These are phyloP conservation scores for Claviceps purpurea DNA, from an alignment of 2,329 filamentous ascomycete species.

Conservation along the genomic window DNA sequence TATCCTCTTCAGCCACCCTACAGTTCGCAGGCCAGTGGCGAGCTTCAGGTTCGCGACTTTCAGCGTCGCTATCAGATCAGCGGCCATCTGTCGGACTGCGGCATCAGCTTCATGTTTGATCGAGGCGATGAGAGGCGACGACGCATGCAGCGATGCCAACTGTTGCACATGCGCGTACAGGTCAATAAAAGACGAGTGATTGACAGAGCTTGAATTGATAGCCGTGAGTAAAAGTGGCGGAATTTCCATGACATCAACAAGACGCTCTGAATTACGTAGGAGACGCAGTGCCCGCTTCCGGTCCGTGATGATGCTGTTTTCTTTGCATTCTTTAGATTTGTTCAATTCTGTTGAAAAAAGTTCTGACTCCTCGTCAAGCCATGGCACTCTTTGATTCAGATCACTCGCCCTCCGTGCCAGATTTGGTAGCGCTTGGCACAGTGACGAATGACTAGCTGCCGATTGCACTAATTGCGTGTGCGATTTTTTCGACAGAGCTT, in stretches of 20 bases:
- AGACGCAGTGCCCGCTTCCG: slow-evolving; percentile 72
- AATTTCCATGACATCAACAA: slow-evolving; percentile 83
- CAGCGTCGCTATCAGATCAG: slow-evolving; percentile 66
- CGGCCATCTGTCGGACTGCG: slow-evolving; percentile 79
- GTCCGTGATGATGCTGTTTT: slow-evolving; percentile 55
- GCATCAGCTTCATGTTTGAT: slow-evolving; percentile 68
- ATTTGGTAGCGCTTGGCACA: slow-evolving; percentile 57
- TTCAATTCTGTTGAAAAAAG: slow-evolving; percentile 74
- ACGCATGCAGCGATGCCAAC: slow-evolving; percentile 68
- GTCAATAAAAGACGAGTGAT: slow-evolving; percentile 82
- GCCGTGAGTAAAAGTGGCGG: slow-evolving; percentile 75
- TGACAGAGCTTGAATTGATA: slow-evolving; percentile 50
- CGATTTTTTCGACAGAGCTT: slow-evolving; percentile 78
- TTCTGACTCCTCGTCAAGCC: slow-evolving; percentile 65
- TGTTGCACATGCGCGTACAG: slow-evolving; percentile 87
- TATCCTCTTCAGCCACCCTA: slow-evolving; percentile 81
- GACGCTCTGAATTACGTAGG: slow-evolving; percentile 72
- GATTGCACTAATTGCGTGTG: slow-evolving; percentile 76
- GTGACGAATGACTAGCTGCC: slow-evolving; percentile 59
- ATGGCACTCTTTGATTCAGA: slow-evolving; percentile 60
- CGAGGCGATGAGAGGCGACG: slow-evolving; percentile 59
- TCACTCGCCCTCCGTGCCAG: slow-evolving; percentile 53
- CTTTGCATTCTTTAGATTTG: slow-evolving; percentile 52
- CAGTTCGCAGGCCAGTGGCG: slow-evolving; percentile 76
- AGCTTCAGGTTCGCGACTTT: slow-evolving; percentile 72